Evolutionary conservation across 306 rosid species (phyloP).

Genomic region (Adenanthera pavonina): DNA sequence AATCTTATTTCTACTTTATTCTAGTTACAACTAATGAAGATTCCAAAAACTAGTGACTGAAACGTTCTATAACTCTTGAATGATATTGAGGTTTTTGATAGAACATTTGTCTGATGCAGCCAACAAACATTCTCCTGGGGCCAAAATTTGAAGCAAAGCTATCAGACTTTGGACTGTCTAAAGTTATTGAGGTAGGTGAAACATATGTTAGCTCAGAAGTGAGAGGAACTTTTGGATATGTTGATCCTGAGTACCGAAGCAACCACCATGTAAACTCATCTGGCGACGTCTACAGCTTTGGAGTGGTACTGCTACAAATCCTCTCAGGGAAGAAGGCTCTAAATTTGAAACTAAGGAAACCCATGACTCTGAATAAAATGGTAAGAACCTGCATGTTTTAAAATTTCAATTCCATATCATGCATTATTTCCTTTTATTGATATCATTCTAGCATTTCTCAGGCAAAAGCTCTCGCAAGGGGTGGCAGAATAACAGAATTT

Average conservation of each 20-base stretch:
- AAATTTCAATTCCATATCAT: constrained; percentile 4
- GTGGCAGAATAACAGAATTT: constrained; percentile 43
- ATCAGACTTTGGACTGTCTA: constrained; percentile 72
- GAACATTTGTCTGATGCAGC: constrained; percentile 47
- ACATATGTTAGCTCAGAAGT: constrained; percentile 66
- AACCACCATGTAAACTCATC: constrained; percentile 59
- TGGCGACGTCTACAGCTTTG: constrained; percentile 71
- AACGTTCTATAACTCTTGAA: constrained; percentile 19
- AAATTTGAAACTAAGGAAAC: constrained; percentile 57
- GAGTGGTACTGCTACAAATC: constrained; percentile 68
- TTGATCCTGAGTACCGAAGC: constrained; percentile 66
- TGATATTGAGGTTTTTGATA: background rate
- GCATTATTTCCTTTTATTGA: constrained; percentile 2
- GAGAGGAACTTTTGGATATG: constrained; percentile 73
- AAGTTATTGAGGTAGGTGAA: constrained; percentile 57
- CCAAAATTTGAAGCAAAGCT: constrained; percentile 64
- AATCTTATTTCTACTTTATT: background rate
- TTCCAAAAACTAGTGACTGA: background rate
- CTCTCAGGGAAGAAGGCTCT: constrained; percentile 67
- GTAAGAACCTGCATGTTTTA: constrained; percentile 38
- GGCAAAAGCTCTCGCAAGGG: constrained; percentile 43
- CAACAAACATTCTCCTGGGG: constrained; percentile 74
- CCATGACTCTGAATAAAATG: constrained; percentile 63
- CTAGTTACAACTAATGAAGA: background rate
- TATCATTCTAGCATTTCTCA: constrained; percentile 27